A percentile compares a stretch with the other conserved stretches of the same genome.
phyloP scores from a whole-genome alignment of 1,139 yeast species.

The Yamadazyma friedrichii region DNA sequence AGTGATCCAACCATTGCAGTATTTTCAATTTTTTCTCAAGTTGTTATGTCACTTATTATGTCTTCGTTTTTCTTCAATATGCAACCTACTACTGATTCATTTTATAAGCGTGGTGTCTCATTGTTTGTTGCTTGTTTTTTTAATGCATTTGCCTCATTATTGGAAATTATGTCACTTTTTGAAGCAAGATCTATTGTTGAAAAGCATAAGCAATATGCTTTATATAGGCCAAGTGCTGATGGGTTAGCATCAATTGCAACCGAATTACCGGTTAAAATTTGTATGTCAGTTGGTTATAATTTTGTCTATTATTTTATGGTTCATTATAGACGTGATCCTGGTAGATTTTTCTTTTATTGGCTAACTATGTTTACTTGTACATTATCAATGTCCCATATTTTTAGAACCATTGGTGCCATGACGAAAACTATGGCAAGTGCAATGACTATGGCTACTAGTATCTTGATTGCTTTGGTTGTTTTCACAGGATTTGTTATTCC shows the following conservation, averaged over 20 bases:
- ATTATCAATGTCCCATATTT: constrained; percentile 55
- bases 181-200: constrained; percentile 76
- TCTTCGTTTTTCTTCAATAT: constrained; percentile 74
- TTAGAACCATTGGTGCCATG: constrained; percentile 58
- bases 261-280: constrained; percentile 53
- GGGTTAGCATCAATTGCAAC: constrained; percentile 56
- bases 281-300: constrained; percentile 43
- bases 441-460: constrained; percentile 58
- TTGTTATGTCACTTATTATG: constrained; percentile 64
- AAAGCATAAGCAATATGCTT: constrained; percentile 70
- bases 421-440: constrained; percentile 56
- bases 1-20: constrained; percentile 67
- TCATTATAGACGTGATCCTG: constrained; percentile 51
- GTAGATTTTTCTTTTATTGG: constrained; percentile 56
- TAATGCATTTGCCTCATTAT: constrained; percentile 72
- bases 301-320: constrained; percentile 58
- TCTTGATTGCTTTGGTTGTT: constrained; percentile 50
- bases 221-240: constrained; percentile 65
- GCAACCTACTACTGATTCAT: constrained; percentile 40
- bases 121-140: constrained; percentile 75
- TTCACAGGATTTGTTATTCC: constrained; percentile 64
- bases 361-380: constrained; percentile 32
- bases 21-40: constrained; percentile 58
- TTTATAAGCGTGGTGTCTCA: constrained; percentile 66
- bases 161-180: constrained; percentile 65